These are phyloP conservation scores for Ophiostoma australiae DNA, from an alignment of 2,329 filamentous ascomycete genomes.

Conservation along the genomic window DNA sequence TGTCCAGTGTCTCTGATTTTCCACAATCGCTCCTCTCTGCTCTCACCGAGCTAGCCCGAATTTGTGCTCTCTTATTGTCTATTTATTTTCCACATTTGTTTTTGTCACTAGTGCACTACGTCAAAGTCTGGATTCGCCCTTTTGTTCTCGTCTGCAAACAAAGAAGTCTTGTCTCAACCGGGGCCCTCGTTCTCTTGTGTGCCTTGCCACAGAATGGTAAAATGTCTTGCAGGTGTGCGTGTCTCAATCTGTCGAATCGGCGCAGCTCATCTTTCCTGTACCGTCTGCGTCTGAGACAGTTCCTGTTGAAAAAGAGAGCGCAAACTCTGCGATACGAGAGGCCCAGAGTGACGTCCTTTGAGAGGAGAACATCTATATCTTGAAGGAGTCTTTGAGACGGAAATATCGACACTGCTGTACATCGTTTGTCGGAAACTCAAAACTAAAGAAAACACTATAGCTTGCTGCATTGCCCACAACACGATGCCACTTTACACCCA, in stretches of 20 bases:
- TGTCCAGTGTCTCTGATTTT: background rate
- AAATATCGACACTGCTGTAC: no score
- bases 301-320: background rate
- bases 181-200: background rate
- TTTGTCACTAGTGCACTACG: background rate
- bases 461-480: no score
- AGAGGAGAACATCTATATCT: background rate
- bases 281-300: slow-evolving; percentile 4
- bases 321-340: background rate
- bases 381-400: no score
- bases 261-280: background rate
- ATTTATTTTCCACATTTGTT: background rate
- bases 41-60: background rate
- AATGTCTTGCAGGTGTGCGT: background rate
- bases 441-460: no score
- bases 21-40: background rate
- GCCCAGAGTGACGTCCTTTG: background rate
- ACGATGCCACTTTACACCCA: no score
- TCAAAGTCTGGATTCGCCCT: background rate
- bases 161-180: background rate
- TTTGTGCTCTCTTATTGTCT: background rate
- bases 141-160: slow-evolving; percentile 8
- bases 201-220: background rate
- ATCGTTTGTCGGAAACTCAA: no score
- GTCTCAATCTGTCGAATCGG: background rate